Base-by-base conservation (phyloP, 2,329 filamentous ascomycete species). In the Hypoxylon sp. region DNA sequence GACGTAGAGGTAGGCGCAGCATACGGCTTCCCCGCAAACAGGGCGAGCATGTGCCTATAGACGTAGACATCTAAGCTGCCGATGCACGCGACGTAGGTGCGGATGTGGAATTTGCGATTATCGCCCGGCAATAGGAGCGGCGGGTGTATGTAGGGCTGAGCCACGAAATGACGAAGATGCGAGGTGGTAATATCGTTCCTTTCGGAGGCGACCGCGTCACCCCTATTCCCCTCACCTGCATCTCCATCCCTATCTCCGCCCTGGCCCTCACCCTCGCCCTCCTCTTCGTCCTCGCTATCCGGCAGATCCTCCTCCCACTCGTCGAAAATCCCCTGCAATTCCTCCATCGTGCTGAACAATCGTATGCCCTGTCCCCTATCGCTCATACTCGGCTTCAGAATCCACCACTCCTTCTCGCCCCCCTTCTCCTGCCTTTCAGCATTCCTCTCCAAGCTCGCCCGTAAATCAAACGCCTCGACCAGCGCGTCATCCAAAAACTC, bases 351-450 rank as follows among this genome's bases (percentile, higher is more conserved):
- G 74, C 89, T 92, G 79, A 99, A 99, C 0, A 99, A 83, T 41
- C 93, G 84, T 63, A 99, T 98, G 0, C 96, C 96, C 78, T 98
- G 94, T 0, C 95, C 96, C 23, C 95, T 88, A 77, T 99, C 96
- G 79, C 93, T 97, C 96, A 99, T 98, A 7, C 95, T 92, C 0
- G 96, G 95, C 81, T 99, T 99, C 65, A 99, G 80, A 72, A 99
- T 98, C 96, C 96, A 99, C 95, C 95, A 99, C 77, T 97, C 81
- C 30, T 80, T 72, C 62, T 97, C 81, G 28, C 80, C 72, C 61
- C 65, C 70, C 45, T 69, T 61, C 2, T 57, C 50, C 11, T 63
- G 69, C 0, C 62, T 72, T 1, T 74, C 72, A 2, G 60, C 87
- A 73, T 97, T 97, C 49, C 84, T 84, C 32, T 87, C 87, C 79